A percentile compares a stretch with the other conserved stretches of the same genome.
Evolutionary conservation across 805 yeast species (phyloP).

Genomic region (Candida anglica): DNA sequence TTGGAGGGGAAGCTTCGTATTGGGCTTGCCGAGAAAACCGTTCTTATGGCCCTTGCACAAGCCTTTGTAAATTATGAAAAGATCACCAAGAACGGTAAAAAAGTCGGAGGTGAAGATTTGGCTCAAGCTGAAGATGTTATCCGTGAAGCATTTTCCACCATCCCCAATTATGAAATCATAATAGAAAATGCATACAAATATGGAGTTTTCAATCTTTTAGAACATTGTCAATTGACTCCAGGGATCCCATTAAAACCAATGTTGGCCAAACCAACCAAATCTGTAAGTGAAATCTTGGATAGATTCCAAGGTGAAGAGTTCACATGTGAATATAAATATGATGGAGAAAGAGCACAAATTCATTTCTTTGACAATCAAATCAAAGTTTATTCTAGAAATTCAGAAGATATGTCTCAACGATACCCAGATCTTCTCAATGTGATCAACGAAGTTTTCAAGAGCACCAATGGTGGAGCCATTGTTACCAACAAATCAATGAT

Average conservation of each 20-base stretch:
- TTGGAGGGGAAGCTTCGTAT: slow-evolving; percentile 91
- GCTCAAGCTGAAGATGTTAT: slow-evolving; percentile 71
- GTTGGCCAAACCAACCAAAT: slow-evolving; percentile 96
- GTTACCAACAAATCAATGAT: slow-evolving; percentile 53
- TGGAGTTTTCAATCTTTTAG: slow-evolving; percentile 65
- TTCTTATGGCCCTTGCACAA: slow-evolving; percentile 76
- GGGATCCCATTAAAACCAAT: slow-evolving; percentile 96
- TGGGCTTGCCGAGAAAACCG: slow-evolving; percentile 92
- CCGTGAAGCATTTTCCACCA: slow-evolving; percentile 82
- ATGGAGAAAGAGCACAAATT: slow-evolving; percentile 96
- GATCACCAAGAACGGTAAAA: slow-evolving; percentile 8
- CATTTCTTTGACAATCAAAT: slow-evolving; percentile 71
- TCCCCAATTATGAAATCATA: slow-evolving; percentile 84
- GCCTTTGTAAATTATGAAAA: slow-evolving; percentile 68
- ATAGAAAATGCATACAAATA: slow-evolving; percentile 60
- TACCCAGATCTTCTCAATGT: slow-evolving; percentile 86
- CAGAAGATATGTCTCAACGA: slow-evolving; percentile 94
- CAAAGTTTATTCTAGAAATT: slow-evolving; percentile 84
- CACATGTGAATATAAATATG: slow-evolving; percentile 96
- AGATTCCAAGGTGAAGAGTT: slow-evolving; percentile 80
- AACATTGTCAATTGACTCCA: slow-evolving; percentile 73
- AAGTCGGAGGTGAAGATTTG: slow-evolving; percentile 39
- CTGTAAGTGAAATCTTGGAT: slow-evolving; percentile 88
- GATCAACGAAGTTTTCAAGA: slow-evolving; percentile 52
- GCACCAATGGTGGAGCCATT: slow-evolving; percentile 12